Base-by-base conservation (phyloP, 106 monocot genomes). In the Iris macrosiphon region DNA sequence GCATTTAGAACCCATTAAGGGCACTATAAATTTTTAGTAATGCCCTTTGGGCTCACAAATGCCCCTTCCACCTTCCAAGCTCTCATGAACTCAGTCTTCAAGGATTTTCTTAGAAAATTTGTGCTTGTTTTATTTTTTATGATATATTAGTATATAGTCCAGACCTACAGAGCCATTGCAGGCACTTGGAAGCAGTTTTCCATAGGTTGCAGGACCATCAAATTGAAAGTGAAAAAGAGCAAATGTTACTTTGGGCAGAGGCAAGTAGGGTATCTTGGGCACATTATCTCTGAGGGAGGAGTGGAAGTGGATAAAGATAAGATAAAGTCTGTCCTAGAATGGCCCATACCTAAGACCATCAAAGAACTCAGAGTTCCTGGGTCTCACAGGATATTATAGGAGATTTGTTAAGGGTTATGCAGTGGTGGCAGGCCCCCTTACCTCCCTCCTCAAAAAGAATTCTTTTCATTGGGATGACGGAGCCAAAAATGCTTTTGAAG, bases 21-120 rank as follows among this genome's bases (percentile, higher is more conserved):
- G 4, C 71, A 71, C 32, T 63, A 47, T 42, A 34, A 71, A 45
- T 71, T 63, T 25, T 25, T 45, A 0, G 62, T 71, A 4, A 13
- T 9, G 15, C 43, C 13, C 5, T 13, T n/a, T 44, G 15, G 13
- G 18, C 15, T 9, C 0, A n/a, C 13, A n/a, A 44, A 13, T 9
- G 15, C 13, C 18, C 43, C 43, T 9, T 13, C 43, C 7, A 44
- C 43, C 4, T 44, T 44, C 14, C 15, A 44, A 44, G 13, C 5
- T 4, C 15, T 44, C 4, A 44, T 44, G 43, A 44, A 44, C 14
- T 4, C 4, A 11, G 6, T 44, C 4, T 44, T 44, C 15, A 44
- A 15, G 15, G n/a, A 12, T 13, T 13, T 11, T 44, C 18, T 44
- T 4, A 0, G 43, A 4, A 44, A 44, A 17, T 13, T 1, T n/a